Percentiles rank a stretch among this genome's conserved stretches.
phyloP scores from a whole-genome alignment of 2,329 filamentous ascomycete genomes.

The Penicillium sp. region DNA sequence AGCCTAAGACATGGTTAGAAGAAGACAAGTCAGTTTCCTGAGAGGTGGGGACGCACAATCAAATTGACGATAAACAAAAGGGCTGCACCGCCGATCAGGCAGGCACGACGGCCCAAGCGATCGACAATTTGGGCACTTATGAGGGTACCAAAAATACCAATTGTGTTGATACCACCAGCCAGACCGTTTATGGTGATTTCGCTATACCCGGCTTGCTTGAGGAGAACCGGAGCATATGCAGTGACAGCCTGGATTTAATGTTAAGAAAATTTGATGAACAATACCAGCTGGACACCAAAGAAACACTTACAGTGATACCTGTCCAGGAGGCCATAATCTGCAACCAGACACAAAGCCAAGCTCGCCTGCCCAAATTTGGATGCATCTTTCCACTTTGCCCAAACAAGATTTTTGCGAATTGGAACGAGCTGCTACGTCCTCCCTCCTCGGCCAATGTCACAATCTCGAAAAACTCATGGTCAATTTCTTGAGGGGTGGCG shows the following conservation, averaged over 20 bases:
- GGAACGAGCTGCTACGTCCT: constrained; percentile 36
- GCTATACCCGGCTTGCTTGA: constrained; percentile 37
- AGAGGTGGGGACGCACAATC: constrained; percentile 27
- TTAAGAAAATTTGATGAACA: constrained; percentile 26
- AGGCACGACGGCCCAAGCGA: constrained; percentile 45
- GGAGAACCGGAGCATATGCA: constrained; percentile 31
- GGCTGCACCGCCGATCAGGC: constrained; percentile 42
- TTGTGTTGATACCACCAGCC: constrained; percentile 52
- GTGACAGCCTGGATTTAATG: constrained; percentile 33
- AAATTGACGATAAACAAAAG: constrained; percentile 44
- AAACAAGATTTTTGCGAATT: constrained; percentile 40
- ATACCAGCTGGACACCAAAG: neutral
- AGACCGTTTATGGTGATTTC: constrained; percentile 45
- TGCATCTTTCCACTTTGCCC: constrained; percentile 32
- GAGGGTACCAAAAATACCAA: constrained; percentile 53
- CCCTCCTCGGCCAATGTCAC: constrained; percentile 29
- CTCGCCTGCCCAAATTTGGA: constrained; percentile 38
- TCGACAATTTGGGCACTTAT: constrained; percentile 54
- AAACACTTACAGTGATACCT: constrained; percentile 38
- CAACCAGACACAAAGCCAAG: constrained; percentile 46
- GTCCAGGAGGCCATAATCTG: constrained; percentile 49
- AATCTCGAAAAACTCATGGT: constrained; percentile 39
- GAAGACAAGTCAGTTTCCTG: neutral
- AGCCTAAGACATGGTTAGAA: constrained; percentile 27
- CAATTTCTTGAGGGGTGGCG: constrained; percentile 26